Evolutionary conservation across 306 rosid species (phyloP).

Genomic region (Sindora glabra): DNA sequence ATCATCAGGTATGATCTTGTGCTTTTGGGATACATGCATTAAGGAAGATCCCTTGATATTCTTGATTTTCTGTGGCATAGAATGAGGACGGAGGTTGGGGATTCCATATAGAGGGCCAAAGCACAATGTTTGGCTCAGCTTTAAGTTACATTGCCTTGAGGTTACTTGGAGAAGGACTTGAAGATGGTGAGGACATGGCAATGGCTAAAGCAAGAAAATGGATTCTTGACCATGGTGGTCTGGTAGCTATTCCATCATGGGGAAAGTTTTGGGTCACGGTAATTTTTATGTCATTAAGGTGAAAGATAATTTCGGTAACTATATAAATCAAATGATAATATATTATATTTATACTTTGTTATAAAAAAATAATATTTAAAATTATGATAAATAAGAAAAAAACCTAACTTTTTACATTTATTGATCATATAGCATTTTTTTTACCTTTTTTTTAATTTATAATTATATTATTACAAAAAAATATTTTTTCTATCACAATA

Average conservation of each 20-base stretch:
- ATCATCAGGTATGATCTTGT: slow-evolving; percentile 43
- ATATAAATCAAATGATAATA: too few relatives aligned
- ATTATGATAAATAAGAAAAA: too few relatives aligned
- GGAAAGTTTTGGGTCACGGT: slow-evolving; percentile 90
- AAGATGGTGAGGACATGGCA: slow-evolving; percentile 52
- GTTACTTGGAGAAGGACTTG: slow-evolving; percentile 60
- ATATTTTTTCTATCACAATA: too few relatives aligned
- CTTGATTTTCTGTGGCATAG: slow-evolving; percentile 10
- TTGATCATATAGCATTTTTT: too few relatives aligned
- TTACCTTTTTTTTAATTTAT: too few relatives aligned
- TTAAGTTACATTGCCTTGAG: slow-evolving; percentile 60
- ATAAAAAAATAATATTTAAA: too few relatives aligned
- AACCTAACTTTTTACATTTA: too few relatives aligned
- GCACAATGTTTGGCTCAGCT: slow-evolving; percentile 64
- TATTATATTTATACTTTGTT: too few relatives aligned
- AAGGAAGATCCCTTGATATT: not conserved
- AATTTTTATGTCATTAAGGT: too few relatives aligned
- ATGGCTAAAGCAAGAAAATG: slow-evolving; percentile 59
- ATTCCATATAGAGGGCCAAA: slow-evolving; percentile 64
- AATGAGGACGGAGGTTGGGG: slow-evolving; percentile 94
- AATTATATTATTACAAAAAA: too few relatives aligned
- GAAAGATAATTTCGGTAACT: too few relatives aligned
- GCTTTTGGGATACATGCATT: not conserved
- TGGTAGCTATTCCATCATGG: slow-evolving; percentile 67
- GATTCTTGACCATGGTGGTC: slow-evolving; percentile 68